Evolutionary conservation across 805 yeast genomes (phyloP), one percentile per base, ranked within the genome.

Genomic region (Citeromyces matritensis): DNA sequence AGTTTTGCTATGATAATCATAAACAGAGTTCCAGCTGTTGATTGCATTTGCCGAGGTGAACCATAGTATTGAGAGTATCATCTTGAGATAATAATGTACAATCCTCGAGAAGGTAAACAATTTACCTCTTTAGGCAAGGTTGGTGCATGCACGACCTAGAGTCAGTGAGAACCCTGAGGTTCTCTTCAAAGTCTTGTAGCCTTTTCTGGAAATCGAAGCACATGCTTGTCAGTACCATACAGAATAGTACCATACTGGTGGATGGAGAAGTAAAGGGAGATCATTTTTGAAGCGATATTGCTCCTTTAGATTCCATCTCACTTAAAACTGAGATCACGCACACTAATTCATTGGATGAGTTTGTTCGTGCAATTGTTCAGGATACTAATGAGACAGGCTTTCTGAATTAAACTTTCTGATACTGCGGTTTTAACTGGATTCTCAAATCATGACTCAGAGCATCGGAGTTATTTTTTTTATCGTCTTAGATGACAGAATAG

Each of bases 1-100:
- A 4, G 53, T 52, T 30, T 45, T 39, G 31, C 50, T 51, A 27
- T 40, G 30, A 35, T 47, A 52, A 36, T 52, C 46, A 36, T 53
- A 53, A 2, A 50, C 37, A 3, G 56, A 42, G 25, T 49, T 47
- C 35, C 35, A 32, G 13, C 7, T 17, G 7, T 17, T 17, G 6
- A 17, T 17, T 17, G 13, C 27, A 14, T 15, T 13, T 7, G 30
- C 25, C 19, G 23, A 28, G 11, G 15, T 21, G 26, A 30, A 30
- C 15, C 25, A 13, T 23, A 30, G 7, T 6, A 30, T 12, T 30
- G 14, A 17, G 15, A 9, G 12, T 6, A 29, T 21, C 30, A 27
- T 19, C 26, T 21, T n/a, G 24, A 14, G 13, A 14, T 12, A 11
- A 15, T 5, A 11, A n/a, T 8, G 24, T 21, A 10, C 17, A 30